Evolutionary conservation across 139 green algal genomes (phyloP).

Genomic region (Choricystis sp.): DNA sequence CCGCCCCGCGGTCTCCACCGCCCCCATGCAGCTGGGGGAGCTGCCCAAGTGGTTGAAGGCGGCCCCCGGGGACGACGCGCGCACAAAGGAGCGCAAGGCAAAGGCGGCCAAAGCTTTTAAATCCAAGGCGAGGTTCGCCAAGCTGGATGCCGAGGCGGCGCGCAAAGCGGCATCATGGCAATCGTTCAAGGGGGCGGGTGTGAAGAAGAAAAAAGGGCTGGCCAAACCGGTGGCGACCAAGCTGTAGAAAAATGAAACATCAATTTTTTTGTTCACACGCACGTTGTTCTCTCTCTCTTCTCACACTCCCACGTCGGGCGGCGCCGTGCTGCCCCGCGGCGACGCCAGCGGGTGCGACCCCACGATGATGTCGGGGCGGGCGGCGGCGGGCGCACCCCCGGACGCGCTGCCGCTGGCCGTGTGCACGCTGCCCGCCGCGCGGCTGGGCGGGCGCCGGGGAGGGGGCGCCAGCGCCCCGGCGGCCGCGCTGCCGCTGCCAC

Average conservation of each 20-base stretch:
- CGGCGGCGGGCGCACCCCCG: too few species aligned
- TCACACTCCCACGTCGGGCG: neutral
- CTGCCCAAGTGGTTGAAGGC: neutral
- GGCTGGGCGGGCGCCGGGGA: too few species aligned
- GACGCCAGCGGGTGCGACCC: neutral
- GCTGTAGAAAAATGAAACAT: too few species aligned
- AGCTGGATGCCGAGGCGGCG: neutral
- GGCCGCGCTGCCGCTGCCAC: neutral
- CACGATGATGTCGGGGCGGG: too few species aligned
- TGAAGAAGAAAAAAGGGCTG: neutral
- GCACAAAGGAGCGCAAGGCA: neutral
- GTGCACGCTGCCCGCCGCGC: too few species aligned
- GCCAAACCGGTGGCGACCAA: neutral
- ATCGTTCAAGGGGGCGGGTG: too few species aligned
- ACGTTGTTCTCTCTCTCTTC: neutral
- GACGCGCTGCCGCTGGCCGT: too few species aligned
- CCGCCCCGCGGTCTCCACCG: neutral
- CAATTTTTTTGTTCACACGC: too few species aligned
- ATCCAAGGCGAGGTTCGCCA: neutral
- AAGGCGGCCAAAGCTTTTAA: neutral
- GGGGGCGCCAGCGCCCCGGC: too few species aligned
- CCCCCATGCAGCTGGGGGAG: neutral
- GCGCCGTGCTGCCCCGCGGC: neutral
- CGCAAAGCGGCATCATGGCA: neutral
- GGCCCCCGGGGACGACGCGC: neutral